Conservation (phyloP, 352 stramenopile genomes). For the Phytophthora pinifolia region DNA sequence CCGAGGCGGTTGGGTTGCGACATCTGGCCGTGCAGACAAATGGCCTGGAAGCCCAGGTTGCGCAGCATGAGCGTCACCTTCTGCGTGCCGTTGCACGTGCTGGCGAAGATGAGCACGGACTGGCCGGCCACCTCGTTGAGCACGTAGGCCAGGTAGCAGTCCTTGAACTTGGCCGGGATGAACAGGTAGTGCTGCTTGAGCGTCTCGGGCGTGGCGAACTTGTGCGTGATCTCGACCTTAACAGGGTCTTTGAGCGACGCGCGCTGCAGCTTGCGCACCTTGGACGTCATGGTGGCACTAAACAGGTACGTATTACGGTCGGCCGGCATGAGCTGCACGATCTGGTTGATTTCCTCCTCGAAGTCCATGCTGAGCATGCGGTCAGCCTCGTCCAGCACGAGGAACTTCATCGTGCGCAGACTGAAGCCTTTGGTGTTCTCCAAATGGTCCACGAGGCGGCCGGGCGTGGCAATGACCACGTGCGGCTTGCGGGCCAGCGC, state of each 20-base stretch:
- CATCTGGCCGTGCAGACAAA: conserved; percentile 99
- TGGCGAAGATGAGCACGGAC: conserved; percentile 98
- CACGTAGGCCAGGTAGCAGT: conserved; percentile 98
- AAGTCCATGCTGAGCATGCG: conserved; percentile 98
- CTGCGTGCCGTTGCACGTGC: conserved; percentile 97
- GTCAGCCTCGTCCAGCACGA: conserved; percentile 95
- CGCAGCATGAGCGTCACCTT: conserved; percentile 96
- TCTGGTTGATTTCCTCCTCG: conserved; percentile 98
- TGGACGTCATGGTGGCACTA: conserved; percentile 98
- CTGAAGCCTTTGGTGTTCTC: conserved; percentile 97
- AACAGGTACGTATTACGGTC: conserved; percentile 98
- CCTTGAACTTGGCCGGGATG: conserved; percentile 99
- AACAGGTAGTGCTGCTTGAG: conserved; percentile 99
- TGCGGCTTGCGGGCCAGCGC: conserved; percentile 96
- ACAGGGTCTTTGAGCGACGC: conserved; percentile 96
- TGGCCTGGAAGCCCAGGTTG: conserved; percentile 98
- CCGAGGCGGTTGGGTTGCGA: conserved; percentile 96
- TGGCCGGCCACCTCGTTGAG: conserved; percentile 98
- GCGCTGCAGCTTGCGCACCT: conserved; percentile 98
- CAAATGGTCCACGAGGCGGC: conserved; percentile 93
- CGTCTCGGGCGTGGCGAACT: conserved; percentile 98
- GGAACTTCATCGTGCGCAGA: conserved; percentile 88
- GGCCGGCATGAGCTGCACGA: conserved; percentile 95
- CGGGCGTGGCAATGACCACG: conserved; percentile 94
- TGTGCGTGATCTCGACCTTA: conserved; percentile 97